Base-by-base conservation (phyloP, 1,284 basidiomycete species). In the Apiotrichum sp. region DNA sequence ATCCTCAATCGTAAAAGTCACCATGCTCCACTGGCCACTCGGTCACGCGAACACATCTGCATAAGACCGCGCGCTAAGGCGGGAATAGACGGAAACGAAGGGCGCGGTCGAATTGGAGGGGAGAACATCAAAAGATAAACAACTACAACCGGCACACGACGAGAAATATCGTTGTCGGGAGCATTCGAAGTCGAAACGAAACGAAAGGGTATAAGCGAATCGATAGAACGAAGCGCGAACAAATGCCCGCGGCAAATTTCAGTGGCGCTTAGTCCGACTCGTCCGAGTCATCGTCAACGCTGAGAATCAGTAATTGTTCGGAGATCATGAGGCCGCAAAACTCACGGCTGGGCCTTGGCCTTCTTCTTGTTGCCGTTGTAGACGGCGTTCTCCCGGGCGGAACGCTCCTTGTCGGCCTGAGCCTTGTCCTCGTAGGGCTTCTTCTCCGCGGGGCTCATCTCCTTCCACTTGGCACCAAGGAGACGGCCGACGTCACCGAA, bases 401-500 rank as follows among this genome's bases (percentile, higher is more conserved):
- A 80, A 61, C 91, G 83, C 61, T 80, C 76, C 81, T 95, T 96
- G 79, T 96, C 93, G 58, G 82, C 82, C 50, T 85, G 82, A 59
- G 93, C 92, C 78, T 88, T 85, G 62, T 91, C 87, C 63, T 86
- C 69, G 80, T 93, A 96, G n/a, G 92, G 92, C 89, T 90, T 91
- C 80, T 89, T 89, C 79, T 92, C 88, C 53, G 82, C 81, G 13
- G 88, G 87, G 59, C 81, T 82, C 70, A 92, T 83, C 72, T 87
- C 87, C 81, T 92, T 92, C 89, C 89, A 93, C 77, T 88, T 90
- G 59, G 86, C 86, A 58, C 89, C 89, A 57, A 93, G 83, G 50
- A 92, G 81, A 74, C 89, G 90, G 66, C 89, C 89, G 56, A 92
- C 82, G 73, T 92, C 89, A 86, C 93, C 93, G 72, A 97, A 97